Percentiles rank a stretch among this genome's conserved stretches.
Conservation (phyloP, 768 basidiomycete genomes). For the Hygrophoropsis aurantiaca region DNA sequence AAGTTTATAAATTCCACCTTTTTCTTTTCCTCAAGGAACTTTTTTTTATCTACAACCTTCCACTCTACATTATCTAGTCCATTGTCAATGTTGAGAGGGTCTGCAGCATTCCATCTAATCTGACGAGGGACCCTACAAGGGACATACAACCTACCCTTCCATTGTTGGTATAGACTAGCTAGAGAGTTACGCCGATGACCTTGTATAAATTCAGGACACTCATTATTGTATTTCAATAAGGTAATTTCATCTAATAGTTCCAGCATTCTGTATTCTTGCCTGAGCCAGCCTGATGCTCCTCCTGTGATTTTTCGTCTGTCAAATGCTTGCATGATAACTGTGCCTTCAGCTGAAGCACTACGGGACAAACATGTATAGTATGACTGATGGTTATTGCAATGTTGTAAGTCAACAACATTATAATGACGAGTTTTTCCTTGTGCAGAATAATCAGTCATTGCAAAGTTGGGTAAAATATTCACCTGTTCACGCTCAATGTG, state of each 20-base stretch:
- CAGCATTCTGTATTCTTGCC: too few species aligned
- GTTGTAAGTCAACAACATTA: too few species aligned
- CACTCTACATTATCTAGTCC: too few species aligned
- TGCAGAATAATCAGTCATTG: conserved; percentile 35
- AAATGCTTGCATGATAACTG: conserved; percentile 28
- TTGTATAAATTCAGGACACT: conserved; percentile 11
- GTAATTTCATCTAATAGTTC: conserved; percentile 38
- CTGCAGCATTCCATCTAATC: conserved; percentile 12
- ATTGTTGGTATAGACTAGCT: conserved; percentile 16
- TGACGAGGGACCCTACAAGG: conserved; percentile 12
- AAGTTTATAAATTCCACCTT: too few species aligned
- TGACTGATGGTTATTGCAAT: conserved; percentile 23
- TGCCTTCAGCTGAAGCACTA: conserved; percentile 24
- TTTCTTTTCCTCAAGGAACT: too few species aligned
- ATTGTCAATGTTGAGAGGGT: conserved; percentile 9
- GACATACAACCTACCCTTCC: too few species aligned
- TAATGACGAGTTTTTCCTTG: conserved; percentile 29
- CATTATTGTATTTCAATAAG: conserved; percentile 14
- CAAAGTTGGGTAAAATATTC: conserved; percentile 25
- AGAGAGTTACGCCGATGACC: conserved; percentile 19
- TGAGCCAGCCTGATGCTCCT: too few species aligned
- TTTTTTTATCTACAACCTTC: too few species aligned
- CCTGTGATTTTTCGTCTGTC: too few species aligned
- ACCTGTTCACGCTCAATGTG: conserved; percentile 23
- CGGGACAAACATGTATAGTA: conserved; percentile 33